A percentile compares a stretch with the other conserved stretches of the same genome.
Evolutionary conservation across 2,329 filamentous ascomycete genomes (phyloP).

Genomic region (Fusarium xyrophilum): DNA sequence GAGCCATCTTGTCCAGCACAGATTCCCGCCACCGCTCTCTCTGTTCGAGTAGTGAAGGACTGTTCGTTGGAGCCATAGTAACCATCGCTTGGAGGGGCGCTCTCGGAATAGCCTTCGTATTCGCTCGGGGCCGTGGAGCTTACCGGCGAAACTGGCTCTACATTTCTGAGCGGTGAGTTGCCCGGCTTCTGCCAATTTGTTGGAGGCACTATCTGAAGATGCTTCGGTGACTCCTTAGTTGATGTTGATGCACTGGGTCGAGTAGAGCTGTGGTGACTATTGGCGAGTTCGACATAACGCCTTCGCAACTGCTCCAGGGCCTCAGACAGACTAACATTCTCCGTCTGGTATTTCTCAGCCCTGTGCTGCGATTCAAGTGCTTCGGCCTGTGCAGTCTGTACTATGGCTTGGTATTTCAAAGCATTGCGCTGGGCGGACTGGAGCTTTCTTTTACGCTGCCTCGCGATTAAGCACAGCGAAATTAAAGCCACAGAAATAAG

Average conservation of each 20-base stretch:
- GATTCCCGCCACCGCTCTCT: background rate
- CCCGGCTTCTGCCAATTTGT: background rate
- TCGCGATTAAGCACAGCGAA: background rate
- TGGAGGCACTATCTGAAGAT: background rate
- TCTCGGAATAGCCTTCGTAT: background rate
- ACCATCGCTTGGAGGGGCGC: background rate
- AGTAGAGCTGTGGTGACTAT: background rate
- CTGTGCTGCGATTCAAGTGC: background rate
- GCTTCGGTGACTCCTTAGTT: background rate
- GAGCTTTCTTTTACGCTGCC: background rate
- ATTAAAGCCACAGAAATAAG: background rate
- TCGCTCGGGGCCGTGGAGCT: background rate
- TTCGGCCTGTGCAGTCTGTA: background rate
- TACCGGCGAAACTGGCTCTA: background rate
- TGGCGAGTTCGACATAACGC: background rate
- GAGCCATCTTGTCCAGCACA: background rate
- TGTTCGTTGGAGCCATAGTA: background rate
- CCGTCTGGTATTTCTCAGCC: background rate
- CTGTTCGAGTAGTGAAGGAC: background rate
- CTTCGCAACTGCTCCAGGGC: background rate
- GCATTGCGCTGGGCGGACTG: background rate
- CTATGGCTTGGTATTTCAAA: background rate
- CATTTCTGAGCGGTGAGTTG: background rate
- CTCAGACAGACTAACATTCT: background rate
- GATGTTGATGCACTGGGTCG: background rate